phyloP scores from a whole-genome alignment of 2,329 filamentous ascomycete genomes.

The Verticillium nonalfalfae region DNA sequence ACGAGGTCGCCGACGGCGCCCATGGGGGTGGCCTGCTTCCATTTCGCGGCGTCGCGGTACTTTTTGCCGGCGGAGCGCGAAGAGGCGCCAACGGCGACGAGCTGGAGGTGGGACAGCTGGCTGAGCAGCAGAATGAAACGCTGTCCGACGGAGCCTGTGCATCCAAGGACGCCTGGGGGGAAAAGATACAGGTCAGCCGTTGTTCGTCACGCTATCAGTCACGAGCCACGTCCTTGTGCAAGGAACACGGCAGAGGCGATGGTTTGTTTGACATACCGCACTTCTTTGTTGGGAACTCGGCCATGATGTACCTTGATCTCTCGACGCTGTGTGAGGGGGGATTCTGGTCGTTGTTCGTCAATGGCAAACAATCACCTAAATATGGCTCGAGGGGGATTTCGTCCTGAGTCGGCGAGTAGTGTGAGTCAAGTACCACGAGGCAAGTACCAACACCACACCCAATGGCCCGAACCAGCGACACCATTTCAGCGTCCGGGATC shows the following conservation, averaged over 20 bases:
- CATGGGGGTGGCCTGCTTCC: constrained; percentile 89
- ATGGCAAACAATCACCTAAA: background rate
- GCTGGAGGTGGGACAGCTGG: constrained; percentile 77
- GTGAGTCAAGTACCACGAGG: constrained; percentile 8
- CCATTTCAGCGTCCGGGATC: constrained; percentile 6
- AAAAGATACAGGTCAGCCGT: background rate
- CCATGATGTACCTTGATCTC: constrained; percentile 2
- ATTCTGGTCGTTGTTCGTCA: background rate
- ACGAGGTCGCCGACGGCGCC: constrained; percentile 72
- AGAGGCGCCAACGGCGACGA: constrained; percentile 86
- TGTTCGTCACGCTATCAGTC: no score
- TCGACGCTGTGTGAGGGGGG: background rate
- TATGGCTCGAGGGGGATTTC: background rate
- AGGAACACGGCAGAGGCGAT: background rate
- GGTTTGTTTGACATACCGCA: constrained; percentile 38
- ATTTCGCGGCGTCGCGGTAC: constrained; percentile 88
- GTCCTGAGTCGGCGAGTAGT: background rate
- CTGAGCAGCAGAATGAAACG: constrained; percentile 90
- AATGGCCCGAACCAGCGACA: background rate
- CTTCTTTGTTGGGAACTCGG: constrained; percentile 50
- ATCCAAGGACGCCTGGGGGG: constrained; percentile 66
- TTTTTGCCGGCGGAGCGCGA: constrained; percentile 85
- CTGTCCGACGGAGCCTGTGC: constrained; percentile 91
- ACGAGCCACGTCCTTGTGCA: no score
- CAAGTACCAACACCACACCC: background rate